phyloP scores from a whole-genome alignment of 306 rosid species.

The Medicago lupulina region DNA sequence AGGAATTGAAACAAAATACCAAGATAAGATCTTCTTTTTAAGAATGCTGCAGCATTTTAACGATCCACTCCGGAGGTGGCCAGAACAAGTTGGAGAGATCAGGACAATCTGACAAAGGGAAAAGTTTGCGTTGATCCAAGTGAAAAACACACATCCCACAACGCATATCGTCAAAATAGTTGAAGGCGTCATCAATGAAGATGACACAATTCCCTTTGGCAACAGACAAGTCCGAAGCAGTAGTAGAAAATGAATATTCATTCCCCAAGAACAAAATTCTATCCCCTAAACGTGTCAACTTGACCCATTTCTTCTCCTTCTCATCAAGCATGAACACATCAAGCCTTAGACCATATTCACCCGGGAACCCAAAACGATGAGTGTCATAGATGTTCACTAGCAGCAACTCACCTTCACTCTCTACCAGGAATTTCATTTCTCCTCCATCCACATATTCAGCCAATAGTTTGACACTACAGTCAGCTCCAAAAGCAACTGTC shows the following conservation, averaged over 20 bases:
- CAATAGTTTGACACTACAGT: too few relatives aligned
- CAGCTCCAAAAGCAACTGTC: too few relatives aligned
- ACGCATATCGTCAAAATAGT: too few relatives aligned
- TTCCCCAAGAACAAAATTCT: constrained; percentile 33
- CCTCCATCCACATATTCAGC: too few relatives aligned
- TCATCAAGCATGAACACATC: background rate
- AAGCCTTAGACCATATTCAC: background rate
- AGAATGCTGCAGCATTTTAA: constrained; percentile 10
- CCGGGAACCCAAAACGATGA: too few relatives aligned
- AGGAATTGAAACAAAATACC: too few relatives aligned
- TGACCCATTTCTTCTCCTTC: background rate
- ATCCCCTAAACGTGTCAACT: background rate
- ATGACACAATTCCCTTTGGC: constrained; percentile 64
- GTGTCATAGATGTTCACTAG: background rate
- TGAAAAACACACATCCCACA: constrained; percentile 54
- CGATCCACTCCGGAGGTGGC: constrained; percentile 74
- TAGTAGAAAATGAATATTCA: constrained; percentile 66
- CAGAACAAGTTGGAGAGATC: constrained; percentile 63
- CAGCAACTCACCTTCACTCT: background rate
- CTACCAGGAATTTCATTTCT: background rate
- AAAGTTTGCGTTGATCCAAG: constrained; percentile 53
- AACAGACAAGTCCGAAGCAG: constrained; percentile 52
- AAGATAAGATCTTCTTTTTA: background rate
- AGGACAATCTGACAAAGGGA: constrained; percentile 52
- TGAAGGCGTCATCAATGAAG: constrained; percentile 31